phyloP scores from a whole-genome alignment of 2,329 filamentous ascomycete species.

The Aureobasidium sp. region DNA sequence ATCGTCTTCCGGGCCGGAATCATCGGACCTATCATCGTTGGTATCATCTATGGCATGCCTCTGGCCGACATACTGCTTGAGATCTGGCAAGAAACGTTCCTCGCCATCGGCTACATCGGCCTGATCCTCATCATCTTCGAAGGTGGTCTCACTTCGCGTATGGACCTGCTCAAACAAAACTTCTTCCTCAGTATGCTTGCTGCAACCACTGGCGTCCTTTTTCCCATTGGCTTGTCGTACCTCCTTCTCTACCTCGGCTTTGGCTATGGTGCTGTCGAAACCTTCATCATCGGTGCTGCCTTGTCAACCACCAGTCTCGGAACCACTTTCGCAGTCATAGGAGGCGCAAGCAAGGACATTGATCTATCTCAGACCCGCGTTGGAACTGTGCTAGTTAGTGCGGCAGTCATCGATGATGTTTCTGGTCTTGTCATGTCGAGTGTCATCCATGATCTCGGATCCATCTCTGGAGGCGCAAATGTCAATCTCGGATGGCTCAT shows the following conservation, averaged over 20 bases:
- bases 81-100: slow-evolving; percentile 39
- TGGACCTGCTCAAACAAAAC: slow-evolving; percentile 40
- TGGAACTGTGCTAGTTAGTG: slow-evolving; percentile 37
- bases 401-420: slow-evolving; percentile 40
- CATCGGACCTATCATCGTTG: slow-evolving; percentile 40
- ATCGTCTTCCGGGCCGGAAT: slow-evolving; percentile 36
- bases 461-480: slow-evolving; percentile 14
- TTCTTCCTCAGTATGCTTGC: slow-evolving; percentile 34
- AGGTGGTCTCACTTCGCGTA: slow-evolving; percentile 38
- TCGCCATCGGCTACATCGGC: slow-evolving; percentile 40
- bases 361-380: slow-evolving; percentile 36
- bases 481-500: slow-evolving; percentile 21
- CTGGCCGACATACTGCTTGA: slow-evolving; percentile 36
- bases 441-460: slow-evolving; percentile 23
- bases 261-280: slow-evolving; percentile 25
- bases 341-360: slow-evolving; percentile 25
- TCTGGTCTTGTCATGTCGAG: slow-evolving; percentile 36
- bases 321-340: slow-evolving; percentile 31
- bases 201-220: slow-evolving; percentile 37
- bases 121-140: slow-evolving; percentile 44
- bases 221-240: slow-evolving; percentile 39
- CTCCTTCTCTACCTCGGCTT: slow-evolving; percentile 36
- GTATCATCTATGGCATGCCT: slow-evolving; percentile 39
- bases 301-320: slow-evolving; percentile 24
- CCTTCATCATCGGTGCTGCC: slow-evolving; percentile 24